Conservation (phyloP, 2,329 filamentous ascomycete genomes). For the Penicillium sp. region DNA sequence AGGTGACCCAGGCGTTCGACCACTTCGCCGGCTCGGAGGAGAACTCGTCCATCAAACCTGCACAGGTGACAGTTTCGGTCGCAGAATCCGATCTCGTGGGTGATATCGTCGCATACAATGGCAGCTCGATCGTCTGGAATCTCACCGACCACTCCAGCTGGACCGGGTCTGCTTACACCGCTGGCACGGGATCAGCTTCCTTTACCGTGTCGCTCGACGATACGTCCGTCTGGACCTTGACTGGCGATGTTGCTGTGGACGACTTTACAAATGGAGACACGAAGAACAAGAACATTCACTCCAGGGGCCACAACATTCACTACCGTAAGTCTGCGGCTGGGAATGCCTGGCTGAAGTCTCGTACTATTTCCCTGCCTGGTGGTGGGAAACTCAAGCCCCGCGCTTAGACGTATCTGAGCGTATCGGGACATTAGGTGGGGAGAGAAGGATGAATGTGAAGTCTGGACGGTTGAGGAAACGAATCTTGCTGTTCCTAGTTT, state of each 20-base stretch:
- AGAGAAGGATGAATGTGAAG: too few species aligned
- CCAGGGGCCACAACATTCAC: not conserved
- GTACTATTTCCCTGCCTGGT: not conserved
- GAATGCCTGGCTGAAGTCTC: not conserved
- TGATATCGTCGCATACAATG: slow-evolving; percentile 41
- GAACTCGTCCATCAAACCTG: not conserved
- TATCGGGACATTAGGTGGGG: too few species aligned
- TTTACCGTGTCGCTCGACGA: not conserved
- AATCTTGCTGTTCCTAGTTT: too few species aligned
- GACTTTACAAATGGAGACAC: not conserved
- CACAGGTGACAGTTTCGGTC: slow-evolving; percentile 16
- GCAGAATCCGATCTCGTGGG: slow-evolving; percentile 32
- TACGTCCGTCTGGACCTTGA: not conserved
- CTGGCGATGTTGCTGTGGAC: not conserved
- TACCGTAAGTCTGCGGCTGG: not conserved
- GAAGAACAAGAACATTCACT: not conserved
- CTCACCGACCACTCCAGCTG: slow-evolving; percentile 21
- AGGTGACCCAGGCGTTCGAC: not conserved
- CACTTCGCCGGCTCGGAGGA: not conserved
- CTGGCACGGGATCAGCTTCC: not conserved
- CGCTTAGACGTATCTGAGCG: not conserved
- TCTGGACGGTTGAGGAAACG: too few species aligned
- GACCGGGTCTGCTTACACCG: slow-evolving; percentile 20
- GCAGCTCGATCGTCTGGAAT: slow-evolving; percentile 24
- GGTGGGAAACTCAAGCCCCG: not conserved